Conservation (phyloP, 495 filamentous ascomycete genomes). For the Cercophora scortea region DNA sequence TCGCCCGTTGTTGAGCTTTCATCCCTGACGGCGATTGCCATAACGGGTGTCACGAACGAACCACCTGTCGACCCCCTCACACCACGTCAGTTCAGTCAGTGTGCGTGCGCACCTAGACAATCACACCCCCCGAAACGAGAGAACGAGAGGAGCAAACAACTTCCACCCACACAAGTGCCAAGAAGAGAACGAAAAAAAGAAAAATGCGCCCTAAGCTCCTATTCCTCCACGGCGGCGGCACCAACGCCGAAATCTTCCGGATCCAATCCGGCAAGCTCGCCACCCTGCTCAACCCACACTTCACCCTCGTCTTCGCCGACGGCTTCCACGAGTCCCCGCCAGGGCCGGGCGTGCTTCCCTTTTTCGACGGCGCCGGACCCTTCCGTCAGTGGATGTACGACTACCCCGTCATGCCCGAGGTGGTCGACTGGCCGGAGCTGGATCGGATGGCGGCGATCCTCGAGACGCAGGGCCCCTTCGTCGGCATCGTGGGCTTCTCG, state of each 20-base stretch:
- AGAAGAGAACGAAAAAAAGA: too few relatives aligned
- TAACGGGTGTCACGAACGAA: too few relatives aligned
- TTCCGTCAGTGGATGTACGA: slow-evolving; percentile 18
- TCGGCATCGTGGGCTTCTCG: slow-evolving; percentile 23
- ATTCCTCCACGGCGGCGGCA: slow-evolving; percentile 20
- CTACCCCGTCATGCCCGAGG: neutral
- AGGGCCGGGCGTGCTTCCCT: slow-evolving; percentile 17
- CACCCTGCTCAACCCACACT: slow-evolving; percentile 13
- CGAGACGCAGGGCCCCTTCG: slow-evolving; percentile 11
- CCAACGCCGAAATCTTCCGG: slow-evolving; percentile 18
- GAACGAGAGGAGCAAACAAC: neutral
- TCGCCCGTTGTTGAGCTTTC: too few relatives aligned
- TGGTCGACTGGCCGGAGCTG: slow-evolving; percentile 4
- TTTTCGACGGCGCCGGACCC: slow-evolving; percentile 18
- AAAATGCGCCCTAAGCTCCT: slow-evolving; percentile 15
- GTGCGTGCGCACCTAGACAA: too few relatives aligned
- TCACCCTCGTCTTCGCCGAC: slow-evolving; percentile 16
- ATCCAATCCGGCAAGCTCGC: slow-evolving; percentile 19
- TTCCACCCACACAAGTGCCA: neutral
- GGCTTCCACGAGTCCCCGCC: slow-evolving; percentile 7
- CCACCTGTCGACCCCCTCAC: too few relatives aligned
- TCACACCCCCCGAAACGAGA: too few relatives aligned
- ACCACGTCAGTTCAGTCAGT: too few relatives aligned
- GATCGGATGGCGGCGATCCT: slow-evolving; percentile 1
- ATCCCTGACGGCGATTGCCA: too few relatives aligned